Conservation (phyloP, 2,329 filamentous ascomycete species). For the Diaporthe sp. region DNA sequence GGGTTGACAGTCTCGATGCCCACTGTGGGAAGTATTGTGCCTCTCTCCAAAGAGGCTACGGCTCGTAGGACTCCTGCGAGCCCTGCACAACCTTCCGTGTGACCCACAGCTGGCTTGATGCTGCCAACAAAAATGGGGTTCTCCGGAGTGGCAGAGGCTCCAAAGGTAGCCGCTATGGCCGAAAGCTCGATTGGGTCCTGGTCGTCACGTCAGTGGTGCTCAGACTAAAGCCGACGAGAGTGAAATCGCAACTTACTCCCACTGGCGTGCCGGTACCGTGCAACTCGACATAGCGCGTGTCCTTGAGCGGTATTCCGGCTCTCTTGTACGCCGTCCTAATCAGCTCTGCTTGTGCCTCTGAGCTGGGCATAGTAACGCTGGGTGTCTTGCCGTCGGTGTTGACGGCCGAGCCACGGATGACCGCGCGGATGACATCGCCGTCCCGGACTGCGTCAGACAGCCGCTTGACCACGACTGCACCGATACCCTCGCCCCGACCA, state of each 20-base stretch:
- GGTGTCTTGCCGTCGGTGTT: conserved; percentile 60
- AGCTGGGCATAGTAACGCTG: conserved; percentile 58
- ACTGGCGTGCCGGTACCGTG: conserved; percentile 45
- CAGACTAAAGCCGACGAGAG: too few relatives aligned
- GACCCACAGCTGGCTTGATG: conserved; percentile 59
- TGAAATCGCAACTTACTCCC: conserved; percentile 49
- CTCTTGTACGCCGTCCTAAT: conserved; percentile 50
- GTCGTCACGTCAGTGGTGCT: not conserved
- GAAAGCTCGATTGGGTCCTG: conserved; percentile 57
- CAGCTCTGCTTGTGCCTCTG: conserved; percentile 50
- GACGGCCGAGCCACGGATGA: conserved; percentile 54
- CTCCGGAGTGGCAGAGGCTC: conserved; percentile 44
- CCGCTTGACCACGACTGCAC: conserved; percentile 60
- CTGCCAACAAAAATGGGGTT: conserved; percentile 52
- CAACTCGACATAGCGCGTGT: not conserved
- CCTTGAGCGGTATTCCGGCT: conserved; percentile 44
- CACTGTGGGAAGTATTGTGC: conserved; percentile 63
- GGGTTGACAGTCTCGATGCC: conserved; percentile 64
- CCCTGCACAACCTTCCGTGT: conserved; percentile 64
- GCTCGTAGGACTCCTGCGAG: conserved; percentile 67
- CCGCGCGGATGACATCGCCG: conserved; percentile 58
- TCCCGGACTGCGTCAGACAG: conserved; percentile 62
- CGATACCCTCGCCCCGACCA: conserved; percentile 63
- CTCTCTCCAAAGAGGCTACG: conserved; percentile 64
- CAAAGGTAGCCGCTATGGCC: conserved; percentile 56